phyloP scores from a whole-genome alignment of 352 stramenopile species.

The Phytophthora vignae region DNA sequence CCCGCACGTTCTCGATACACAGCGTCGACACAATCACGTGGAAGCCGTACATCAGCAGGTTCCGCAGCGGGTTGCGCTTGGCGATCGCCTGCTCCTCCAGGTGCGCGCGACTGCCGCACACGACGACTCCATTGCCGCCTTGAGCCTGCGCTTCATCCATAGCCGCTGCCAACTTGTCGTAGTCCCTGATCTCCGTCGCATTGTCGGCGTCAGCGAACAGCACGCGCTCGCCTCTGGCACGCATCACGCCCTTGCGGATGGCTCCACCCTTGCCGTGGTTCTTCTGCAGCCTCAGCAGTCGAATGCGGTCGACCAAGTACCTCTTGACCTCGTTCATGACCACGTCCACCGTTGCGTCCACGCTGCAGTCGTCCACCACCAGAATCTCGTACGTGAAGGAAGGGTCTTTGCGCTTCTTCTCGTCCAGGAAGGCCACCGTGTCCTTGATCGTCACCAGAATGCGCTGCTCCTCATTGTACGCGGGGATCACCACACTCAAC shows the following conservation, averaged over 20 bases:
- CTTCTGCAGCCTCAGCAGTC: constrained; percentile 77
- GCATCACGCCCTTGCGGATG: constrained; percentile 90
- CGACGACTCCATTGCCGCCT: constrained; percentile 63
- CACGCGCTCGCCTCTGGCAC: constrained; percentile 78
- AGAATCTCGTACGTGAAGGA: constrained; percentile 88
- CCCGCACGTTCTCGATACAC: constrained; percentile 86
- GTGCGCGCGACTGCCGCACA: constrained; percentile 92
- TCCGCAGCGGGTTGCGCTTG: constrained; percentile 87
- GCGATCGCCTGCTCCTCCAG: constrained; percentile 88
- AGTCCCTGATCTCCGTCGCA: constrained; percentile 91
- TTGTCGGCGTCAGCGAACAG: constrained; percentile 95
- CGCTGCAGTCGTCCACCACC: constrained; percentile 94
- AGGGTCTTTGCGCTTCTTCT: constrained; percentile 54
- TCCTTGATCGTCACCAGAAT: constrained; percentile 93
- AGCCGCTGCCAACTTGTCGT: constrained; percentile 77
- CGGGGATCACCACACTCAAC: constrained; percentile 94
- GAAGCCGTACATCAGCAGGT: constrained; percentile 94
- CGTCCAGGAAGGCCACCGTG: constrained; percentile 89
- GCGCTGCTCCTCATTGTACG: constrained; percentile 95
- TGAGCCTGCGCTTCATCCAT: constrained; percentile 47
- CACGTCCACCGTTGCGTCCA: constrained; percentile 81
- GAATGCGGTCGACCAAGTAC: constrained; percentile 64
- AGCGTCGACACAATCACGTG: constrained; percentile 92
- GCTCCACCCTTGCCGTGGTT: constrained; percentile 95
- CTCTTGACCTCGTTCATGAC: constrained; percentile 61